Conservation (phyloP, 768 basidiomycete genomes). For the Brasilioporus rufonigricans region DNA sequence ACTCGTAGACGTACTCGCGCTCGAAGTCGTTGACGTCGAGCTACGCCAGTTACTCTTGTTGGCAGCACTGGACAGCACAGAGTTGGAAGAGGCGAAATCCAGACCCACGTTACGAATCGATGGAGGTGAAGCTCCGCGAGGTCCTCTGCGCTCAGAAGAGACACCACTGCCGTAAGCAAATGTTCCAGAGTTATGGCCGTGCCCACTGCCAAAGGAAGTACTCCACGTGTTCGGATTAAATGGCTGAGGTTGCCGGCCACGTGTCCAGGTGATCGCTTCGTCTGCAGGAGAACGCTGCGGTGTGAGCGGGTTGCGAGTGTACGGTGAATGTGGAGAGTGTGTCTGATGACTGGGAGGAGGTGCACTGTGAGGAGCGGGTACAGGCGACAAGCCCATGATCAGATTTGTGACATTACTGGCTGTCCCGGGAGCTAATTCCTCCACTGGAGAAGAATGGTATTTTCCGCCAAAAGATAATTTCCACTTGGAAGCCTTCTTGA, state of each 20-base stretch:
- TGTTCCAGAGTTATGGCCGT: conserved; percentile 9
- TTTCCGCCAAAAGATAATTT: conserved; percentile 54
- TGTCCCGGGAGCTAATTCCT: conserved; percentile 50
- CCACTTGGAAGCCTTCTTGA: conserved; percentile 78
- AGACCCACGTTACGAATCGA: conserved; percentile 54
- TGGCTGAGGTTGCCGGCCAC: conserved; percentile 43
- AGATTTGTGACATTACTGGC: conserved; percentile 76
- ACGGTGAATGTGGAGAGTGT: conserved; percentile 18
- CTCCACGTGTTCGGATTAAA: conserved; percentile 21
- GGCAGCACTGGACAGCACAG: conserved; percentile 49
- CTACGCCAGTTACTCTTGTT: conserved; percentile 66
- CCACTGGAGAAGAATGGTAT: conserved; percentile 44
- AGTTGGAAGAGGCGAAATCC: conserved; percentile 53
- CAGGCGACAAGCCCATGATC: conserved; percentile 54
- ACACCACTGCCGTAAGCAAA: conserved; percentile 11
- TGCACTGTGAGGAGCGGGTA: conserved; percentile 7
- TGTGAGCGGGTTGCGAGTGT: conserved; percentile 29
- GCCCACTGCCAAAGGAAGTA: conserved; percentile 12
- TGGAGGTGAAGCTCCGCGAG: conserved; percentile 57
- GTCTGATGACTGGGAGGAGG: conserved; percentile 10
- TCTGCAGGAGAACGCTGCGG: conserved; percentile 40
- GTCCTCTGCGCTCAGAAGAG: conserved; percentile 34
- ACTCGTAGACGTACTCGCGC: conserved; percentile 64
- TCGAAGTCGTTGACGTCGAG: conserved; percentile 68
- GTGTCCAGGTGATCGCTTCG: conserved; percentile 44